A percentile compares a stretch with the other conserved stretches of the same genome.
phyloP scores from a whole-genome alignment of 169 alveolate genomes.

The Eimeria falciformis region DNA sequence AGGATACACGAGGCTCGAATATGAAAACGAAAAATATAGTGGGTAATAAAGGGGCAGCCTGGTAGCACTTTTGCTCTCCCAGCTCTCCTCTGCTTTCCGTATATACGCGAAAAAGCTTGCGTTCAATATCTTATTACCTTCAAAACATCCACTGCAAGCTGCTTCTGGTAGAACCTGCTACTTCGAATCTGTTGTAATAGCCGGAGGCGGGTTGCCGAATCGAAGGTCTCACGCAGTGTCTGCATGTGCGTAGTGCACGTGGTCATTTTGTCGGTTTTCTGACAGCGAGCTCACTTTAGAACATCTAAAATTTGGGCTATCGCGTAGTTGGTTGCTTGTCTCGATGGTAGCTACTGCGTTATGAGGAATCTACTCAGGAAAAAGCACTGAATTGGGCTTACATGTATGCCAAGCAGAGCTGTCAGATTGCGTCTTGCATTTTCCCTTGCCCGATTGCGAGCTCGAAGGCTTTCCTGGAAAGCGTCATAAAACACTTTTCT shows the following conservation, averaged over 20 bases:
- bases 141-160: conserved; percentile 3
- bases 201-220: conserved; percentile 18
- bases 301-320: too few species aligned
- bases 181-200: conserved; percentile 14
- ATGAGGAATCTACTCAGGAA: too few species aligned
- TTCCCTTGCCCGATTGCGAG: conserved; percentile 25
- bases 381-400: background rate
- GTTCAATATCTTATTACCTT: background rate
- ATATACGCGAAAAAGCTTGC: background rate
- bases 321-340: too few species aligned
- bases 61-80: too few species aligned
- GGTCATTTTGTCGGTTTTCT: too few species aligned
- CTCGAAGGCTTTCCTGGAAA: conserved; percentile 28
- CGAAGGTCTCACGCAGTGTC: conserved; percentile 23
- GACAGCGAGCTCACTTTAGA: too few species aligned
- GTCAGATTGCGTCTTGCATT: conserved; percentile 14
- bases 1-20: background rate
- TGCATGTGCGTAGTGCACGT: too few species aligned
- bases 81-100: too few species aligned
- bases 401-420: background rate
- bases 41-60: too few species aligned
- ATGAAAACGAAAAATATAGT: too few species aligned
- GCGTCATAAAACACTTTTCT: background rate
- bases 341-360: too few species aligned
- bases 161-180: background rate